Percentiles rank a stretch among this genome's conserved stretches.
phyloP scores from a whole-genome alignment of 805 yeast genomes.

The Teunomyces pallodes region DNA sequence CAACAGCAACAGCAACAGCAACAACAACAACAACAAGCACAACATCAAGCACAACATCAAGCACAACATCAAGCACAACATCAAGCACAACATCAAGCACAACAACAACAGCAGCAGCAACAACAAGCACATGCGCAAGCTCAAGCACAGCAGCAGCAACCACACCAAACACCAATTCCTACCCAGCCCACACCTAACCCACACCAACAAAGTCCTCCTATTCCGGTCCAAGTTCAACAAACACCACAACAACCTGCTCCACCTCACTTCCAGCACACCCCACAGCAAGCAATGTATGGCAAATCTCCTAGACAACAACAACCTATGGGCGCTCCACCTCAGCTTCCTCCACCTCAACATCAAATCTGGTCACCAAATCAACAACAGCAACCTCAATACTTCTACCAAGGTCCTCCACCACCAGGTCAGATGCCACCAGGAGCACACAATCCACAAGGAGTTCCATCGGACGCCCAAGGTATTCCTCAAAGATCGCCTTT shows the following conservation, averaged over 20 bases:
- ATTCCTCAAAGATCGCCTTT: conserved; percentile 22
- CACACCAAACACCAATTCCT: conserved; percentile 5
- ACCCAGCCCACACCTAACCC: conserved; percentile 6
- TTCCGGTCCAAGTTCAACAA: conserved; percentile 3
- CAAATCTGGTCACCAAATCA: conserved; percentile 24
- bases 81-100: no score
- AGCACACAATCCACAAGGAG: conserved; percentile 4
- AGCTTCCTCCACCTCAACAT: conserved; percentile 26
- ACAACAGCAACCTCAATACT: conserved; percentile 17
- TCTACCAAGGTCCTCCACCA: conserved; percentile 17
- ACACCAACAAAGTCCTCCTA: conserved; percentile 1
- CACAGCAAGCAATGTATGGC: conserved; percentile 7
- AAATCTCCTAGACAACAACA: conserved; percentile 16
- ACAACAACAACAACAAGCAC: conserved; percentile 4
- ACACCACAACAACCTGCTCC: conserved; percentile 7
- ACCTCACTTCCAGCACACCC: conserved; percentile 9
- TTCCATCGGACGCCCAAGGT: conserved; percentile 5
- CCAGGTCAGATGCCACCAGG: conserved; percentile 11
- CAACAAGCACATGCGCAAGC: background rate
- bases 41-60: conserved; percentile 4
- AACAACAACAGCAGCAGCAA: conserved; percentile 1
- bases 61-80: conserved; percentile 1
- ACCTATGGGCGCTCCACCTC: conserved; percentile 17
- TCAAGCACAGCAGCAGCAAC: conserved; percentile 1
- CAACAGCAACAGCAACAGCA: conserved; percentile 10